These are phyloP conservation scores for Fusarium sp. DNA, from an alignment of 2,329 filamentous ascomycete genomes.

Conservation along the genomic window DNA sequence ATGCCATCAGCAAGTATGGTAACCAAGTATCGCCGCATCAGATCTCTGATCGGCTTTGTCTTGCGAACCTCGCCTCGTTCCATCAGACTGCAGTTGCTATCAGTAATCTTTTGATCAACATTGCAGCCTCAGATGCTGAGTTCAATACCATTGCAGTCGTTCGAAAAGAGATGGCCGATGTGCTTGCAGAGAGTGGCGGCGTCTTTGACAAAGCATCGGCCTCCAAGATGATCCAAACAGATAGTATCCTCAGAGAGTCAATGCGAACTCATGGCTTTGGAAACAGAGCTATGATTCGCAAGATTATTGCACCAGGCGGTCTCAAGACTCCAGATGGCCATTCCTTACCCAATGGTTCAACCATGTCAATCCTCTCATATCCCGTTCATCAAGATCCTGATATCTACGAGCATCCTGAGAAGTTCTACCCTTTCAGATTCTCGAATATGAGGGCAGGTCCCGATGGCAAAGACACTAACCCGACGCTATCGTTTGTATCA, in stretches of 20 bases:
- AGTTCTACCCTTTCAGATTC: slow-evolving; percentile 55
- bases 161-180: slow-evolving; percentile 47
- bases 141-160: slow-evolving; percentile 49
- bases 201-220: slow-evolving; percentile 50
- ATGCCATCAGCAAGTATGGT: slow-evolving; percentile 29
- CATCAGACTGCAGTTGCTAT: slow-evolving; percentile 53
- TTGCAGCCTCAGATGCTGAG: slow-evolving; percentile 48
- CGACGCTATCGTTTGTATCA: slow-evolving; percentile 14
- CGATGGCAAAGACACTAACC: not conserved
- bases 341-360: slow-evolving; percentile 44
- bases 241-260: slow-evolving; percentile 56
- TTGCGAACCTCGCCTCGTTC: slow-evolving; percentile 49
- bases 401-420: slow-evolving; percentile 45
- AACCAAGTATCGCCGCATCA: slow-evolving; percentile 40
- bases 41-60: slow-evolving; percentile 31
- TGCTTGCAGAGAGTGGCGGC: slow-evolving; percentile 39
- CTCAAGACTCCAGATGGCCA: slow-evolving; percentile 47
- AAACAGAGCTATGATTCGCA: slow-evolving; percentile 43
- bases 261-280: slow-evolving; percentile 49
- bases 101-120: slow-evolving; percentile 52
- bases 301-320: slow-evolving; percentile 38
- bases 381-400: slow-evolving; percentile 45
- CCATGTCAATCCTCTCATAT: slow-evolving; percentile 46
- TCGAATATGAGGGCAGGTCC: slow-evolving; percentile 44
- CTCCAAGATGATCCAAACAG: slow-evolving; percentile 50